Evolutionary conservation across 2,329 filamentous ascomycete species (phyloP).

Genomic region (Talaromyces sp.): DNA sequence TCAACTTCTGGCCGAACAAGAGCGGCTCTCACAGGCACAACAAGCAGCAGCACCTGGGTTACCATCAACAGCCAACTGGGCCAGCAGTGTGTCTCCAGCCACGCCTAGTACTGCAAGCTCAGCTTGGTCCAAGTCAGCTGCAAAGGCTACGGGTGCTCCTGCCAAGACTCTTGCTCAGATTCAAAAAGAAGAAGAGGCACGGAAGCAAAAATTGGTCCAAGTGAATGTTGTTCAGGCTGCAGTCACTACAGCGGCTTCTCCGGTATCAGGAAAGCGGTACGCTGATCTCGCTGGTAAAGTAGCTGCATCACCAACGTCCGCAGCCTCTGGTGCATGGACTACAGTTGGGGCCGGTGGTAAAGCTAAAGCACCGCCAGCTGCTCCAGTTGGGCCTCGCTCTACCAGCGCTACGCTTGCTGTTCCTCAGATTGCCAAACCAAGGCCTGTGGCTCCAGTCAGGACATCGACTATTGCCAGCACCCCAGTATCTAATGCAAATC

Average conservation of each 20-base stretch:
- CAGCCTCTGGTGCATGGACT: conserved; percentile 67
- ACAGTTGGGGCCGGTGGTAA: conserved; percentile 94
- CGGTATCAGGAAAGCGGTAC: conserved; percentile 72
- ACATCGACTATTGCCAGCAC: conserved; percentile 44
- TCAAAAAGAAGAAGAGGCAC: conserved; percentile 87
- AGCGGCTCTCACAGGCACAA: conserved; percentile 61
- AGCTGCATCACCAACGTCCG: conserved; percentile 39
- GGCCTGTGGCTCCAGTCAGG: conserved; percentile 48
- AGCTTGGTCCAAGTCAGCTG: conserved; percentile 47
- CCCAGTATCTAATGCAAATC: conserved; percentile 44
- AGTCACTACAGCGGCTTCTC: conserved; percentile 40
- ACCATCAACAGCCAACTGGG: conserved; percentile 86
- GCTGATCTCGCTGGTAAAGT: conserved; percentile 87
- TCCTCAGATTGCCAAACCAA: conserved; percentile 42
- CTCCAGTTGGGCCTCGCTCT: conserved; percentile 44
- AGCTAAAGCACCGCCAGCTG: conserved; percentile 62
- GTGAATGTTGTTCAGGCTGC: conserved; percentile 46
- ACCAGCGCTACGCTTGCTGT: conserved; percentile 41
- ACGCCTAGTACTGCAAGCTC: conserved; percentile 44
- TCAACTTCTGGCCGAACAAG: conserved; percentile 65
- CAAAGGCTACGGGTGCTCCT: conserved; percentile 30
- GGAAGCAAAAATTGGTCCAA: conserved; percentile 68
- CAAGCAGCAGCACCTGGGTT: conserved; percentile 63
- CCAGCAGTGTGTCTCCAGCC: conserved; percentile 64
- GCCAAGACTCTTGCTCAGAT: conserved; percentile 83